These are phyloP conservation scores for Pichia ethanolica DNA, from an alignment of 805 yeast species.

Conservation along the genomic window DNA sequence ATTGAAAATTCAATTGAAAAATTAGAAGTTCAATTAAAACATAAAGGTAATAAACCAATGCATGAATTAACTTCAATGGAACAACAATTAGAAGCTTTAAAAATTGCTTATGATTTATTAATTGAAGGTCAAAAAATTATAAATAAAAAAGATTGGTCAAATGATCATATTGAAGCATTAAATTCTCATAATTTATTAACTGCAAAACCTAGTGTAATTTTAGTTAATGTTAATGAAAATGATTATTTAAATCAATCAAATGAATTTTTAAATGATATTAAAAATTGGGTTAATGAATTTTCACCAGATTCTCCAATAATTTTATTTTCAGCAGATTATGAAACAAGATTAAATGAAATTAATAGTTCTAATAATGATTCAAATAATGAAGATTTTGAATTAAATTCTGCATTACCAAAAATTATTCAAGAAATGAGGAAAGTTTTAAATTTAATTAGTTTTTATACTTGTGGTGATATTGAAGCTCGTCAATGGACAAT, in stretches of 20 bases:
- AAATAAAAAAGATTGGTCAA: constrained; percentile 71
- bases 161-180: constrained; percentile 86
- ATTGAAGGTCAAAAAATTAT: constrained; percentile 85
- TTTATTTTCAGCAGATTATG: constrained; percentile 29
- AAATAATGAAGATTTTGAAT: constrained; percentile 26
- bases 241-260: constrained; percentile 86
- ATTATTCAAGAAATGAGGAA: constrained; percentile 83
- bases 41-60: constrained; percentile 80
- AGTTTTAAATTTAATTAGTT: constrained; percentile 79
- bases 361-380: neutral
- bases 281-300: constrained; percentile 82
- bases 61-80: constrained; percentile 55
- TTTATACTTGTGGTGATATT: constrained; percentile 92
- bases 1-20: constrained; percentile 54
- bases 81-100: constrained; percentile 74
- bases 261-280: constrained; percentile 73
- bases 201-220: constrained; percentile 91
- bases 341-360: constrained; percentile 18
- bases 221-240: constrained; percentile 81
- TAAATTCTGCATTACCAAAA: constrained; percentile 76
- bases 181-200: constrained; percentile 82
- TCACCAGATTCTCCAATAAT: constrained; percentile 62
- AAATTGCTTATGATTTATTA: constrained; percentile 65
- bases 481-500: constrained; percentile 99
- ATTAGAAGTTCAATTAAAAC: constrained; percentile 69